Evolutionary conservation across 257 asterid genomes (phyloP), one percentile per base, ranked within the genome.

Genomic region (Cordia subcordata): DNA sequence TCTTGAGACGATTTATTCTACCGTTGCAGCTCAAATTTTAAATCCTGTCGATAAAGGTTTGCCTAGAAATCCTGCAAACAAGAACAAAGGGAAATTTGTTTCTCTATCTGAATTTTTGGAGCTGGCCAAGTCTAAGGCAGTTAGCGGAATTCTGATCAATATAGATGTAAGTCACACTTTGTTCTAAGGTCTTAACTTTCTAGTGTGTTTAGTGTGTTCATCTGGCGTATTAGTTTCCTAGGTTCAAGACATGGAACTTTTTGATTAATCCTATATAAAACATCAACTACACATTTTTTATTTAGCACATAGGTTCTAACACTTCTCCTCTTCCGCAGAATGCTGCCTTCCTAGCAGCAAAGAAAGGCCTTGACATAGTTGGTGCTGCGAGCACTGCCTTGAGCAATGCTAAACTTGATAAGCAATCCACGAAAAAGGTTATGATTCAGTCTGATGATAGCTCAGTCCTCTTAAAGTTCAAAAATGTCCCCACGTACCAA

Each of bases 391-490:
- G 81, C 14, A 40, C 74, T 0, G 82, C 89, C 33, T 85, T 90
- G 23, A 78, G 63, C 71, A 82, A 87, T 22, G 84, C 96, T 67
- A 65, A 81, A 1, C 63, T 84, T 0, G 93, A 83, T 50, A 85
- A 82, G 79, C 83, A 79, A 54, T 33, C 82, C 3, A 69, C 68
- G 35, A 83, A 78, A 67, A 84, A 74, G 62, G 90, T 87, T 58
- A 63, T 82, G 20, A 82, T 87, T 62, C 84, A 79, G 61, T 87
- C 97, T 21, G 93, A 82, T 9, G 90, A 85, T 74, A 85, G 77
- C 68, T 72, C 95, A 0, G 94, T 90, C 20, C 78, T 87, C 12
- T 50, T 57, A 8, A 75, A 74, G 70, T 87, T 87, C 75, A 84
- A 77, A 66, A 75, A 65, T 35, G 27, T 37, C 52, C 78, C 81